phyloP scores from a whole-genome alignment of 1,284 basidiomycete species.

The Cronartium quercuum region DNA sequence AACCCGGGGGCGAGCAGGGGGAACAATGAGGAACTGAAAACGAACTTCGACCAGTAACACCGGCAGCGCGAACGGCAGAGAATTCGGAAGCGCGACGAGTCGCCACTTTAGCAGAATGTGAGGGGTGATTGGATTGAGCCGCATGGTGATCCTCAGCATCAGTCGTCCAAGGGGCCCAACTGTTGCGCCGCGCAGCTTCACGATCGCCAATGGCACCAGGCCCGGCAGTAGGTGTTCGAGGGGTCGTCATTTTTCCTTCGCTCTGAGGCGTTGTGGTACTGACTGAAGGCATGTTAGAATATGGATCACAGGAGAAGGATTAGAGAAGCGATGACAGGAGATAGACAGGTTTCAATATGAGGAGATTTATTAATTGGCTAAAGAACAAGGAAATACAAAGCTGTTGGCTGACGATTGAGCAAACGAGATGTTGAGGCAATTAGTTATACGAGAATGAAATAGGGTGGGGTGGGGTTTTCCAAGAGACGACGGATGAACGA shows the following conservation, averaged over 20 bases:
- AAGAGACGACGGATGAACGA: not conserved
- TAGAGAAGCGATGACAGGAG: not conserved
- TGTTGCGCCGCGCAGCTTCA: slow-evolving; percentile 30
- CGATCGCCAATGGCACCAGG: slow-evolving; percentile 39
- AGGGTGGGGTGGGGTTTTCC: not conserved
- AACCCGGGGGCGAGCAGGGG: not conserved
- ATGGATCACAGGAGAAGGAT: not conserved
- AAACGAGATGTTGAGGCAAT: not conserved
- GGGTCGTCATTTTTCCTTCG: slow-evolving; percentile 21
- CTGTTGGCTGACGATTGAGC: slow-evolving; percentile 5
- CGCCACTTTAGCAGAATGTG: slow-evolving; percentile 15
- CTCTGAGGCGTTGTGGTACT: not conserved
- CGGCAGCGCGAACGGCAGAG: slow-evolving; percentile 3
- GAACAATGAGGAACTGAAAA: not conserved
- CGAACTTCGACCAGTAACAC: slow-evolving; percentile 7
- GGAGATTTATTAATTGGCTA: not conserved
- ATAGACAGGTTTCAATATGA: slow-evolving; percentile 2
- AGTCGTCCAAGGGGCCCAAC: slow-evolving; percentile 37
- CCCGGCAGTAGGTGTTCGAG: slow-evolving; percentile 36
- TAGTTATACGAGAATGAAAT: too few relatives aligned
- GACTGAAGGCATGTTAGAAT: not conserved
- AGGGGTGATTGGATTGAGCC: not conserved
- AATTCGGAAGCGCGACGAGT: slow-evolving; percentile 33
- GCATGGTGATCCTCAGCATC: slow-evolving; percentile 19
- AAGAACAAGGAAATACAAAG: not conserved